phyloP scores from a whole-genome alignment of 768 basidiomycete genomes.

The Leccinum sublutescens region DNA sequence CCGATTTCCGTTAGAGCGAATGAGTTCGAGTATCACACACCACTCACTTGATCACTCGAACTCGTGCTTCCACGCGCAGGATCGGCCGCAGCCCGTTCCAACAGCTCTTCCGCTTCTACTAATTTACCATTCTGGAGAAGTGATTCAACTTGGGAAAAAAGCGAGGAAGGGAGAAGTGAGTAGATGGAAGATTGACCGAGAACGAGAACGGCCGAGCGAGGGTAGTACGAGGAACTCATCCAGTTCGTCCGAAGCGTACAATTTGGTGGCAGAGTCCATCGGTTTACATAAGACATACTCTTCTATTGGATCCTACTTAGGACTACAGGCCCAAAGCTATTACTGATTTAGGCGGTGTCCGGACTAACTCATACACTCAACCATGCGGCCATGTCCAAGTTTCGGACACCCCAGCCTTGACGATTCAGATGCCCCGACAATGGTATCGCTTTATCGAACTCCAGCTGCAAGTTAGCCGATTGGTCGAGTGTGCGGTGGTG shows the following conservation, averaged over 20 bases:
- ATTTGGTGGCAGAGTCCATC: too few relatives aligned
- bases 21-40: not conserved
- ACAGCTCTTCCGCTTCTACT: conserved; percentile 60
- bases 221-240: conserved; percentile 43
- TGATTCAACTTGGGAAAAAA: conserved; percentile 72
- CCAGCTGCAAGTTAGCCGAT: not conserved
- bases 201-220: conserved; percentile 66
- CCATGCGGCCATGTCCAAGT: too few relatives aligned
- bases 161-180: conserved; percentile 67
- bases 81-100: conserved; percentile 51
- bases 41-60: conserved; percentile 11
- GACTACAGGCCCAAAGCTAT: too few relatives aligned
- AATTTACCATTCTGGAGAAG: conserved; percentile 63
- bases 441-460: not conserved
- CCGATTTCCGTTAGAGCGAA: conserved; percentile 7
- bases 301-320: too few relatives aligned
- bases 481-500: not conserved
- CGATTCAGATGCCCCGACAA: too few relatives aligned
- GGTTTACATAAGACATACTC: conserved; percentile 11
- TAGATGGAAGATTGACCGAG: conserved; percentile 58
- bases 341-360: too few relatives aligned
- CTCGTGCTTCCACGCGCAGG: conserved; percentile 9
- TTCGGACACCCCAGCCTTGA: too few relatives aligned
- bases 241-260: not conserved
- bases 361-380: too few relatives aligned